phyloP scores from a whole-genome alignment of 371 early-diverging fungal species.

The Apophysomyces sp. region DNA sequence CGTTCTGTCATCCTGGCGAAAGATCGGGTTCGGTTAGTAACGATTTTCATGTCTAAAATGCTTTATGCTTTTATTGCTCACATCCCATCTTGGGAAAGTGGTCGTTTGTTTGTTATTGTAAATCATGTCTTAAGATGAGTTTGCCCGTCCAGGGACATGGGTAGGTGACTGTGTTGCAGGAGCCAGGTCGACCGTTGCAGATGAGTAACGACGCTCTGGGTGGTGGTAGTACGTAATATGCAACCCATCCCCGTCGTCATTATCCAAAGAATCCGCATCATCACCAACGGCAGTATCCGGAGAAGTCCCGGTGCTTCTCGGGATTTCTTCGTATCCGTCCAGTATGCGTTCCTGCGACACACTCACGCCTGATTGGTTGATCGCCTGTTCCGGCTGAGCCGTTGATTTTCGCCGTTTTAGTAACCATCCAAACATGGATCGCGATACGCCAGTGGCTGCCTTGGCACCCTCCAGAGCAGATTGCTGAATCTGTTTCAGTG shows the following conservation, averaged over 20 bases:
- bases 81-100: too few species aligned
- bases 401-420: background rate
- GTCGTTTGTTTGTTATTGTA: background rate
- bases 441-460: background rate
- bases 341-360: constrained; percentile 15
- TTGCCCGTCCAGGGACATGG: background rate
- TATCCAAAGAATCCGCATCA: background rate
- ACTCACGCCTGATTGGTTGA: background rate
- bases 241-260: background rate
- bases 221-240: constrained; percentile 30
- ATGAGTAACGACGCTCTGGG: constrained; percentile 22
- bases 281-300: too few species aligned
- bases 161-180: background rate
- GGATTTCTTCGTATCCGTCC: background rate
- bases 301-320: too few species aligned
- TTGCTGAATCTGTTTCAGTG: background rate
- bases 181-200: background rate
- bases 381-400: background rate
- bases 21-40: constrained; percentile 3
- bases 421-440: background rate
- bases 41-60: too few species aligned
- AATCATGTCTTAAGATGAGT: background rate
- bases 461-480: background rate
- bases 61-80: background rate
- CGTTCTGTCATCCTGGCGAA: background rate